Evolutionary conservation across 2,329 filamentous ascomycete genomes (phyloP), one percentile per base, ranked within the genome.

Genomic region (Fusarium sulawesiense): DNA sequence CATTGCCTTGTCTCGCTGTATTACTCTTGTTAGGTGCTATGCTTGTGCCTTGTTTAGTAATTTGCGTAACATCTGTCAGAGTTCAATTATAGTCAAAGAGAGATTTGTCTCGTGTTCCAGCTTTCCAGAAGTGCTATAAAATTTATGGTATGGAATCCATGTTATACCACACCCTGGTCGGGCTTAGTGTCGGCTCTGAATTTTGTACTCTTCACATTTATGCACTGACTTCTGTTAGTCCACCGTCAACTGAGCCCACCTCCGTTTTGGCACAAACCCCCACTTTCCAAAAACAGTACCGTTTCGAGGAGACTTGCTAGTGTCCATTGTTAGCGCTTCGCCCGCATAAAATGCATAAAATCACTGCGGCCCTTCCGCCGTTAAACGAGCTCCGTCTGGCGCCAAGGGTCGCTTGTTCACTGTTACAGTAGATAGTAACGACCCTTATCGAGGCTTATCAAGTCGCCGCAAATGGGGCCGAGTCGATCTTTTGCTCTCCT

Each of bases 401-500:
- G 44, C 32, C 27, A 50, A 46, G 37, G 54, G 53, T 64, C 13
- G 27, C 44, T 54, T 47, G 42, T 42, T 42, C 47, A 66, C 32
- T 66, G 56, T 66, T 57, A 37, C 34, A n/a, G 18, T 37, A 37
- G 34, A 37, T 37, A 56, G 25, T 40, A 56, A 46, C 47, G 51
- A 62, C 68, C 68, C 64, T 71, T 59, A 69, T 69, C 68, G 25
- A 54, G 47, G 56, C 68, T 68, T 66, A 62, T 65, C 65, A 62
- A 60, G 48, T 44, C 21, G 50, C 57, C 58, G 56, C 67, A 58
- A 64, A 57, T 34, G 56, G 60, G 45, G 29, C 30, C 48, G 56
- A 62, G 69, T 46, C 50, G 60, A 73, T 67, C 73, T 68, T 71
- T 71, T 64, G 64, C 58, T 65, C 64, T 32, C 53, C 55, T 64